Evolutionary conservation across 2,329 filamentous ascomycete species (phyloP), one percentile per base, ranked within the genome.

Genomic region (Stachybotrys elegans): DNA sequence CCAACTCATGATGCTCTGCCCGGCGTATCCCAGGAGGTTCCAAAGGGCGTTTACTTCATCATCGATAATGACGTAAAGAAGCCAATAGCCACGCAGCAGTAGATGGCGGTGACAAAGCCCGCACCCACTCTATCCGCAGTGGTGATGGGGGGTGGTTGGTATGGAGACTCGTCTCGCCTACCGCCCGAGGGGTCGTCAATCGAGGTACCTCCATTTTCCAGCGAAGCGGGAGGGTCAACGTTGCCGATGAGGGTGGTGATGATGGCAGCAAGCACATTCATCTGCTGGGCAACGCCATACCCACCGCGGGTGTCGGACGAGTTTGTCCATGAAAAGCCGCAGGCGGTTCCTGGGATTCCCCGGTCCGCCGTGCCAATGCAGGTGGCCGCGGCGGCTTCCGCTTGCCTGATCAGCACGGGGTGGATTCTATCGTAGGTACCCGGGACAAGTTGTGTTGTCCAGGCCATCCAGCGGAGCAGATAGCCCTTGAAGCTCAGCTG

Each of bases 401-500:
- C 81, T 22, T 67, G 72, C n/a, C 65, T 60, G 23, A 62, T 58
- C 34, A 85, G 61, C n/a, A 80, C 63, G 5, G 71, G 68, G 54
- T 69, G 67, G 48, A 84, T 73, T 4, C 57, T 63, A 40, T 70
- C 62, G 47, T 64, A 68, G 2, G 73, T 77, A 50, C 71, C 69
- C 1, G 80, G 75, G 2, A 75, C 78, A 54, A 83, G 59, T 57
- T 77, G 72, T 6, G 72, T 64, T 2, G 78, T 75, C n/a, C 67
- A 68, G 1, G 78, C 73, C 58, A 84, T 64, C 79, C 83, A 90
- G 37, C 86, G 81, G 21, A 79, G 66, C 20, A 88, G 70, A 61
- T 88, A 89, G 11, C 83, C 84, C 66, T 90, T 90, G 78, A 89
- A 90, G 39, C 75, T 80, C 55, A 76, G 76, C 66, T 89, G 84